phyloP scores from a whole-genome alignment of 208 protist genomes.

The Trypanosoma boissoni region DNA sequence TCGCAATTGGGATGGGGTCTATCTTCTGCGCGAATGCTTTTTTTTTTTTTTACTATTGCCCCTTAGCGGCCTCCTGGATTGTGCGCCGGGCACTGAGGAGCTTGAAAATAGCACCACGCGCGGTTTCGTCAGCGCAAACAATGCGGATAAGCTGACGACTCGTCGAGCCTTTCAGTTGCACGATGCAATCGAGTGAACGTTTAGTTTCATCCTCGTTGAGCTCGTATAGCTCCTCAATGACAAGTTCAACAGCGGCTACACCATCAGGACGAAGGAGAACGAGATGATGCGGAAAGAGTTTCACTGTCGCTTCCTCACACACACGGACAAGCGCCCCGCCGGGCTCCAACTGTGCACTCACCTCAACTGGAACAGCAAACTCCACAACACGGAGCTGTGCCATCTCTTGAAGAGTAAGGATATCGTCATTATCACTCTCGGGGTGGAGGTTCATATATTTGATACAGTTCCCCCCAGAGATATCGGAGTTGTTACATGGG shows the following conservation, averaged over 20 bases:
- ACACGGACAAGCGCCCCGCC: constrained; percentile 8
- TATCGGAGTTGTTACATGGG: too few relatives aligned
- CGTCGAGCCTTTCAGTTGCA: constrained; percentile 9
- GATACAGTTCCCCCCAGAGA: too few relatives aligned
- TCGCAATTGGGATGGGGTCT: background rate
- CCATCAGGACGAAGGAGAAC: constrained; percentile 20
- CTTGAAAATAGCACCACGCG: constrained; percentile 19
- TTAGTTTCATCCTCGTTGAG: constrained; percentile 20
- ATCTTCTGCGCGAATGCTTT: background rate
- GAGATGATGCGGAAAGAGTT: constrained; percentile 22
- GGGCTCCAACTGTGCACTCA: constrained; percentile 14
- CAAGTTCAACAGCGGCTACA: constrained; percentile 21
- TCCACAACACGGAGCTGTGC: constrained; percentile 16
- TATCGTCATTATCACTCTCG: constrained; percentile 18
- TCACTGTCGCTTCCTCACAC: constrained; percentile 20
- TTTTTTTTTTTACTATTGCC: background rate
- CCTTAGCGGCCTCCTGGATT: background rate
- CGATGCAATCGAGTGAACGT: constrained; percentile 7
- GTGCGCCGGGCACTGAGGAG: constrained; percentile 12
- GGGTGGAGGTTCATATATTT: too few relatives aligned
- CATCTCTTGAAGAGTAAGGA: constrained; percentile 16
- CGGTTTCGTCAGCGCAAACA: constrained; percentile 5
- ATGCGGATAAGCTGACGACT: constrained; percentile 12
- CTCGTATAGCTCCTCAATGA: constrained; percentile 25
- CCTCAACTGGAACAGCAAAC: constrained; percentile 18